phyloP scores from a whole-genome alignment of 805 yeast genomes.

The Suhomyces kilbournensis region DNA sequence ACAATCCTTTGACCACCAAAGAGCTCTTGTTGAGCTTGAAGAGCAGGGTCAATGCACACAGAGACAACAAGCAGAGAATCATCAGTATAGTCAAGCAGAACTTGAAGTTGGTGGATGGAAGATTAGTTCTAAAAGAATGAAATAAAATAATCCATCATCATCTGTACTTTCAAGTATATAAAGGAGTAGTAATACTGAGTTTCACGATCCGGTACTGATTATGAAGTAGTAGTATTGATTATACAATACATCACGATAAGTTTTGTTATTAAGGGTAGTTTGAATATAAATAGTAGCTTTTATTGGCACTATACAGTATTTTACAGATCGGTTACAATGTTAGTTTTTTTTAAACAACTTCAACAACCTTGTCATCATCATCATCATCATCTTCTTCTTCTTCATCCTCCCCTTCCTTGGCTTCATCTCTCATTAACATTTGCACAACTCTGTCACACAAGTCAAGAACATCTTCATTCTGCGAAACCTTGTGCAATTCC shows the following conservation, averaged over 20 bases:
- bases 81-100: constrained; percentile 56
- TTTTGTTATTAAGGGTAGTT: no score
- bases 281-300: neutral
- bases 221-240: no score
- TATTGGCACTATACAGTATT: neutral
- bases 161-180: no score
- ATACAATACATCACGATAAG: no score
- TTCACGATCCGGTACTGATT: no score
- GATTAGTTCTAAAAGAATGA: constrained; percentile 39
- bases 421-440: constrained; percentile 89
- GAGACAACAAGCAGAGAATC: constrained; percentile 60
- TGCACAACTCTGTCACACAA: constrained; percentile 83
- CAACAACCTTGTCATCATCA: constrained; percentile 51
- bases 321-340: neutral
- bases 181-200: no score
- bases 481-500: constrained; percentile 69
- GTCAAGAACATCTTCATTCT: constrained; percentile 50
- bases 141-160: no score
- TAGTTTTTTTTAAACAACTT: constrained; percentile 38
- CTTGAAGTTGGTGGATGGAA: constrained; percentile 52
- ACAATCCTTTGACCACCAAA: constrained; percentile 58
- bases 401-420: constrained; percentile 38
- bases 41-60: constrained; percentile 60
- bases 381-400: constrained; percentile 54
- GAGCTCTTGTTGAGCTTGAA: constrained; percentile 60